These are phyloP conservation scores for Selenicereus undatus DNA, from an alignment of 148 eudicot genomes.

Conservation along the genomic window DNA sequence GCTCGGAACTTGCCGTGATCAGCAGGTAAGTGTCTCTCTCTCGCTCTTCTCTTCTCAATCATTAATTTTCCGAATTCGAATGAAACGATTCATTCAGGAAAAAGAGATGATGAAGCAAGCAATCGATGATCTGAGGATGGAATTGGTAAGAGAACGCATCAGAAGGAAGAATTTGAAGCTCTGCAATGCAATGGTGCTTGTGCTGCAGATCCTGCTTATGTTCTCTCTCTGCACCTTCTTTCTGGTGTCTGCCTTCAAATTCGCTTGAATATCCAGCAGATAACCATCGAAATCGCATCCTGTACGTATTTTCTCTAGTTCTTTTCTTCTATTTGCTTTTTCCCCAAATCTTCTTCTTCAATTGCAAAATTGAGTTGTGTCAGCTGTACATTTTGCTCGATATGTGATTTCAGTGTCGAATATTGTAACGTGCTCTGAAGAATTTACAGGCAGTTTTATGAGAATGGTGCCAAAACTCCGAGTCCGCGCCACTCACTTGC, in stretches of 20 bases:
- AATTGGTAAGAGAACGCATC: constrained; percentile 29
- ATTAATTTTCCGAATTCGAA: not conserved
- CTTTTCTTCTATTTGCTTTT: not conserved
- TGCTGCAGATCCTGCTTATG: constrained; percentile 23
- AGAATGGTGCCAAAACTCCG: not conserved
- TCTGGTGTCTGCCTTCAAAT: constrained; percentile 7
- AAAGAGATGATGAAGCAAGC: not conserved
- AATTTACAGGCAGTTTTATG: not conserved
- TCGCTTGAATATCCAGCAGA: constrained; percentile 6
- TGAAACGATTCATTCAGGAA: not conserved
- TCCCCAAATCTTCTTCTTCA: not conserved
- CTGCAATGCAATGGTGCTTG: constrained; percentile 25
- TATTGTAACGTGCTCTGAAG: not conserved
- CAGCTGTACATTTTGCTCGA: not conserved
- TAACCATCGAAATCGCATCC: not conserved
- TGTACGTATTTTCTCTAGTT: not conserved
- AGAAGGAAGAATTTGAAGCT: constrained; percentile 27
- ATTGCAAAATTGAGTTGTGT: not conserved
- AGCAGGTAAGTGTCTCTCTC: not conserved
- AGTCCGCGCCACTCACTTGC: not conserved
- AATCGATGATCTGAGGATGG: constrained; percentile 29
- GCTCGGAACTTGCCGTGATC: not conserved
- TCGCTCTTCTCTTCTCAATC: not conserved
- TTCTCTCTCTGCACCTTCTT: constrained; percentile 25
- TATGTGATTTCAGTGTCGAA: not conserved